These are phyloP conservation scores for Pichia sp. DNA, from an alignment of 1,139 yeast species.

Conservation along the genomic window DNA sequence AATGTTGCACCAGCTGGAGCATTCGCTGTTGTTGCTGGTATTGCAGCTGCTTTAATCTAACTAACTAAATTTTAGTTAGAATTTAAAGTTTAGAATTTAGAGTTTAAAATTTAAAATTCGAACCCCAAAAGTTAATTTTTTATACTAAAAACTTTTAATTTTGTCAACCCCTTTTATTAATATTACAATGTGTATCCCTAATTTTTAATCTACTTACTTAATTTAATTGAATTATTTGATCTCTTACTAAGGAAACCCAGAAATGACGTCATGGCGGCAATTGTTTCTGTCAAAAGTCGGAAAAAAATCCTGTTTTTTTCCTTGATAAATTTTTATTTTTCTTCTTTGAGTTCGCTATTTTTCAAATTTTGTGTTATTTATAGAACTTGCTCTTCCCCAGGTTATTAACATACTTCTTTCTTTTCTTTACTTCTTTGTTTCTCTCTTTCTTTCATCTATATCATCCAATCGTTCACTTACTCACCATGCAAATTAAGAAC, in stretches of 20 bases:
- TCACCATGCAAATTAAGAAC: conserved; percentile 1
- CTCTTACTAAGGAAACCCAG: too few relatives aligned
- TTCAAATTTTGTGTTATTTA: neutral
- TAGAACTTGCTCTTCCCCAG: neutral
- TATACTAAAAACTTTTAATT: too few relatives aligned
- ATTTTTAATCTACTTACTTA: neutral
- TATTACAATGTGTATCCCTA: neutral
- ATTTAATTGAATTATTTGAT: too few relatives aligned
- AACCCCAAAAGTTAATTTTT: too few relatives aligned
- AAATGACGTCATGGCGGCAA: too few relatives aligned
- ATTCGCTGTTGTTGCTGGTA: conserved; percentile 18
- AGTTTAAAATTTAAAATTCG: too few relatives aligned
- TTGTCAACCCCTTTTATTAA: neutral
- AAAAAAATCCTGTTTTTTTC: neutral
- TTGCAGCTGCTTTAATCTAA: conserved; percentile 18
- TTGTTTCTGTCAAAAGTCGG: too few relatives aligned
- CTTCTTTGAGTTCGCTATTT: neutral
- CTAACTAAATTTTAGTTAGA: neutral
- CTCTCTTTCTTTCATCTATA: neutral
- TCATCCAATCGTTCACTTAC: neutral
- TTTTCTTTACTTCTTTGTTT: neutral
- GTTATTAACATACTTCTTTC: too few relatives aligned
- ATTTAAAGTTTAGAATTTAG: too few relatives aligned
- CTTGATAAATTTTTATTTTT: too few relatives aligned
- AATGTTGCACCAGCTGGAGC: conserved; percentile 15